Percentiles rank a stretch among this genome's conserved stretches.
These are phyloP conservation scores for Colletotrichum theobromicola DNA, from an alignment of 2,329 filamentous ascomycete genomes.

Conservation along the genomic window DNA sequence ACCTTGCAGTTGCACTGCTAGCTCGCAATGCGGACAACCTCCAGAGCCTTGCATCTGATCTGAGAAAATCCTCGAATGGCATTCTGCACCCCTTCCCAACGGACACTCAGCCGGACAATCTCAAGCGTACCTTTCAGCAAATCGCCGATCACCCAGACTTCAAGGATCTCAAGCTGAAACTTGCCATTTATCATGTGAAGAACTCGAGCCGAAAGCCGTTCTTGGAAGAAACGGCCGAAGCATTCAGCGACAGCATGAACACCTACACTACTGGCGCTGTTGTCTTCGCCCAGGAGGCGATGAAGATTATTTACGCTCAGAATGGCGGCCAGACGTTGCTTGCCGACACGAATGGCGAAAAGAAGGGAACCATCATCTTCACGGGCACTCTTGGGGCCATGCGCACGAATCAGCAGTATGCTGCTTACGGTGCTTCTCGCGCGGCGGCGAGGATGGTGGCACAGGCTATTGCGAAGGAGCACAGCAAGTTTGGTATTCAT, in stretches of 20 bases:
- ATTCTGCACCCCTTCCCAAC: constrained; percentile 57
- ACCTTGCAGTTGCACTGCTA: constrained; percentile 59
- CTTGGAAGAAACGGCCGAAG: constrained; percentile 56
- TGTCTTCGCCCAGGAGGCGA: constrained; percentile 56
- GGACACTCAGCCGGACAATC: constrained; percentile 50
- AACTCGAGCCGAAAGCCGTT: constrained; percentile 60
- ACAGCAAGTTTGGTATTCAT: constrained; percentile 60
- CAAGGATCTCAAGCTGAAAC: constrained; percentile 51
- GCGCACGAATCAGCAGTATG: constrained; percentile 58
- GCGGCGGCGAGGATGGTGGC: constrained; percentile 59
- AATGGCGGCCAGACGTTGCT: constrained; percentile 51
- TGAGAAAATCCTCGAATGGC: constrained; percentile 45
- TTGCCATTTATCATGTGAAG: constrained; percentile 63
- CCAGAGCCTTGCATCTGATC: constrained; percentile 42
- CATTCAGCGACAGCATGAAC: constrained; percentile 51
- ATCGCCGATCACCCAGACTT: constrained; percentile 55
- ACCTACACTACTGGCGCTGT: constrained; percentile 61
- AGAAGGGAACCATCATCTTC: constrained; percentile 64
- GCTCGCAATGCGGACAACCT: constrained; percentile 53
- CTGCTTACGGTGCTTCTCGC: constrained; percentile 59
- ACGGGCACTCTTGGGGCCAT: constrained; percentile 60
- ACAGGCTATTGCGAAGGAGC: constrained; percentile 60
- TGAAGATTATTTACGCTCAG: constrained; percentile 56
- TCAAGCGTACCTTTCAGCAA: constrained; percentile 51
- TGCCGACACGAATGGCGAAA: constrained; percentile 46